Evolutionary conservation across 257 asterid genomes (phyloP), one percentile per base, ranked within the genome.

Genomic region (Knoxia roxburghii): DNA sequence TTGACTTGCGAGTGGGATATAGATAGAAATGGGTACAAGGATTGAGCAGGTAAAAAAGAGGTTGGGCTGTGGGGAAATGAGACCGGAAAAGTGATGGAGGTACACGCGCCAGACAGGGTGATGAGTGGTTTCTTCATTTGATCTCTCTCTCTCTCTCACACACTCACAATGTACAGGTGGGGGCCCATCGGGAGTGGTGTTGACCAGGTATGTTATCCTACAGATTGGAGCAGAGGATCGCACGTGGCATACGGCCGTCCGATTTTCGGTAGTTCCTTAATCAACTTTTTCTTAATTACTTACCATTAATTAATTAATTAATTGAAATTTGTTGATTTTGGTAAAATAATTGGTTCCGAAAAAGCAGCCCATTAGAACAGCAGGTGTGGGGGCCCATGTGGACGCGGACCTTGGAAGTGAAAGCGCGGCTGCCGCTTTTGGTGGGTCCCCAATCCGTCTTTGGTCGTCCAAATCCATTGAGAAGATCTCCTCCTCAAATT

Each of bases 351-450:
- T 11, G 30, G 26, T 52, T 32, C 68, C 57, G 64, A 43, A 29
- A 60, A 66, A 58, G 61, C 21, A 35, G 72, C 67, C 29, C 37
- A 24, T 40, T 0, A 43, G 75, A n/a, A 64, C 61, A 61, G 64
- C 64, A n/a, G 7, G 5, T n/a, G 48, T 59, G 64, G 6, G 67
- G 72, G 48, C 69, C 72, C 76, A 58, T 45, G 72, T 65, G 68
- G 68, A 65, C 67, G 68, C 33, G 64, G 66, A 64, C 61, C 5
- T 65, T 46, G 23, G 33, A 67, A 65, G 72, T 57, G 76, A 65
- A 65, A 24, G 72, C 72, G 68, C 76, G 72, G 75, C 72, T 57
- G 79, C 75, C 75, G 79, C 73, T 73, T 77, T 65, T 41, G 63
- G 73, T 24, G 73, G 79, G 78, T 30, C 58, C 76, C 51, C 63